phyloP scores from a whole-genome alignment of 768 basidiomycete genomes.

The Termitomyces sp. region DNA sequence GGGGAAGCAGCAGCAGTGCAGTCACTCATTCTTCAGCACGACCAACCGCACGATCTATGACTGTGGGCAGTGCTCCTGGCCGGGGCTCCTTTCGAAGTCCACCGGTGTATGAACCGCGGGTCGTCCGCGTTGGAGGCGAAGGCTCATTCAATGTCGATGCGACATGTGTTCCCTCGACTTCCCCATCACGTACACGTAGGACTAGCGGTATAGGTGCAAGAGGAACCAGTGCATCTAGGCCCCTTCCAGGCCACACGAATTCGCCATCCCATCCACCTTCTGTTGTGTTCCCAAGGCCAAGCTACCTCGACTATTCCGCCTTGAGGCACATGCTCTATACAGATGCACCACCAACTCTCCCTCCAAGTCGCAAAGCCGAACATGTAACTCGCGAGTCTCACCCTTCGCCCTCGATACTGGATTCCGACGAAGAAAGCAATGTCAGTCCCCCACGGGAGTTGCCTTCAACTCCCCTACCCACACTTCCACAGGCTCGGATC shows the following conservation, averaged over 20 bases:
- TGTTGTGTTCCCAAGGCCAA: slow-evolving; percentile 54
- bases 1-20: slow-evolving; percentile 22
- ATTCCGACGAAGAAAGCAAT: slow-evolving; percentile 66
- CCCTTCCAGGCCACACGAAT: slow-evolving; percentile 21
- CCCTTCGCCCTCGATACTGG: slow-evolving; percentile 26
- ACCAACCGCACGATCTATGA: slow-evolving; percentile 39
- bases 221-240: slow-evolving; percentile 23
- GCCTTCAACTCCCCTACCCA: slow-evolving; percentile 20
- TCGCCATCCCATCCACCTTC: slow-evolving; percentile 24
- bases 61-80: slow-evolving; percentile 25
- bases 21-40: slow-evolving; percentile 27
- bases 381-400: slow-evolving; percentile 13
- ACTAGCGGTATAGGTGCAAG: slow-evolving; percentile 31
- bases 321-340: slow-evolving; percentile 66
- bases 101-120: slow-evolving; percentile 55
- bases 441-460: slow-evolving; percentile 42
- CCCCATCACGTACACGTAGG: slow-evolving; percentile 43
- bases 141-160: slow-evolving; percentile 35
- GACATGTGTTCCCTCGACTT: slow-evolving; percentile 35
- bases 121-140: slow-evolving; percentile 49
- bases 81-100: slow-evolving; percentile 26
- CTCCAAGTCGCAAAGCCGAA: slow-evolving; percentile 34
- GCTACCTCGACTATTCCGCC: slow-evolving; percentile 74
- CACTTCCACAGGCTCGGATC: slow-evolving; percentile 30
- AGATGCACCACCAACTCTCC: slow-evolving; percentile 32